Evolutionary conservation across 495 filamentous ascomycete genomes (phyloP), one percentile per base, ranked within the genome.

Genomic region (Lichina pygmaea): DNA sequence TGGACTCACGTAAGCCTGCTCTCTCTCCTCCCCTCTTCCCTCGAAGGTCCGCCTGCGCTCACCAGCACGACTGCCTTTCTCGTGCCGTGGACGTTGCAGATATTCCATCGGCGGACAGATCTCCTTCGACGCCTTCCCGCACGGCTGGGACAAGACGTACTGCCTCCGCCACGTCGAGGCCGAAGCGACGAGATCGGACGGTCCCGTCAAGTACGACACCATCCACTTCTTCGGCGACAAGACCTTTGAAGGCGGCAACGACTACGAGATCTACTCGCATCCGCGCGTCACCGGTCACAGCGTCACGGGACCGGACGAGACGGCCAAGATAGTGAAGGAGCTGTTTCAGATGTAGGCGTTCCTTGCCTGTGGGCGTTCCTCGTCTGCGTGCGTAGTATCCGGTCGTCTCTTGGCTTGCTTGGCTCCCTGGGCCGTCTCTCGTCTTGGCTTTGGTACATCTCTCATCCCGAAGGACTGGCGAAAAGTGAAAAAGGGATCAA

Each of bases 151-250:
- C 62, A 97, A 95, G 71, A 91, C 80, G n/a, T 97, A 86, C 66
- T 93, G 86, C 61, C 64, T 97, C 51, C 68, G 71, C 53, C 85
- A 94, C 59, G 57, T 97, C 33, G 79, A 81, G 61, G 70, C 72
- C 45, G 89, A 95, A 58, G 80, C 78, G 55, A 64, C 73, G 52
- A 60, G 65, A 50, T 62, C 66, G 7, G 70, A 66, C 48, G 82
- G 81, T 24, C 15, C 42, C 37, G 62, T 83, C 47, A 60, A 76
- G 8, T 97, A 85, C 61, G 78, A 68, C 46, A 85, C 73, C 24
- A 78, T 95, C 54, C 89, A 95, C 66, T 97, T 95, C 72, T 95
- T 95, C 57, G 89, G 89, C 41, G 89, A 97, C 64, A 97, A 95
- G 71, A 80, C 80, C 30, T 71, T 67, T 52, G 58, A 72, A 52